Percentiles rank a stretch among this genome's conserved stretches.
Evolutionary conservation across 2,329 filamentous ascomycete genomes (phyloP).

Genomic region (Coniochaeta sp.): DNA sequence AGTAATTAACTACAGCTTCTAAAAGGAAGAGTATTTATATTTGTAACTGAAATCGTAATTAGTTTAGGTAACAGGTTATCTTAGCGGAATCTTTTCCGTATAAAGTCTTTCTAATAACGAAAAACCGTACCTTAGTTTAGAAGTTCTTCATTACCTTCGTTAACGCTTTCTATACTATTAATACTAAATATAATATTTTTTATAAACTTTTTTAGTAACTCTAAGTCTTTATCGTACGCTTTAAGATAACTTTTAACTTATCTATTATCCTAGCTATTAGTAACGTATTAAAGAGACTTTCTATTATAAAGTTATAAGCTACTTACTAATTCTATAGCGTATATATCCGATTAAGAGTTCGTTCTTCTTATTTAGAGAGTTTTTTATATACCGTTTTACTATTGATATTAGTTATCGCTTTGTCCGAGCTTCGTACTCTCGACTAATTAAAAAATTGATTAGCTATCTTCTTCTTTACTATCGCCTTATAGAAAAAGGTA

Average conservation of each 20-base stretch:
- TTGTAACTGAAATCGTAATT: background rate
- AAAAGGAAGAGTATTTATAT: background rate
- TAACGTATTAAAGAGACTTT: too few relatives aligned
- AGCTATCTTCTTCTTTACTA: background rate
- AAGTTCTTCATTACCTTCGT: background rate
- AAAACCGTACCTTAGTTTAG: background rate
- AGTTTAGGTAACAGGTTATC: background rate
- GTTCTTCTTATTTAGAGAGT: background rate
- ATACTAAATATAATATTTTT: conserved; percentile 6
- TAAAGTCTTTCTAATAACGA: background rate
- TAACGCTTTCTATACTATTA: conserved; percentile 1
- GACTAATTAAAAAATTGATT: background rate
- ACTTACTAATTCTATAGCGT: background rate
- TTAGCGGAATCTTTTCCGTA: background rate
- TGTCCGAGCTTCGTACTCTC: background rate
- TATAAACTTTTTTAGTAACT: conserved; percentile 4
- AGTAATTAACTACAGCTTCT: too few relatives aligned
- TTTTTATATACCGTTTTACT: background rate
- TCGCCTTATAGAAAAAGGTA: background rate
- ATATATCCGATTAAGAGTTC: background rate
- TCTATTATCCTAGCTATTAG: background rate
- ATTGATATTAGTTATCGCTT: background rate
- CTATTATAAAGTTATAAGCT: background rate
- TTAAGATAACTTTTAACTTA: conserved; percentile 4
- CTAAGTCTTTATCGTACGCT: conserved; percentile 3